phyloP scores from a whole-genome alignment of 805 yeast species.

The Pichia thaimueangensis region DNA sequence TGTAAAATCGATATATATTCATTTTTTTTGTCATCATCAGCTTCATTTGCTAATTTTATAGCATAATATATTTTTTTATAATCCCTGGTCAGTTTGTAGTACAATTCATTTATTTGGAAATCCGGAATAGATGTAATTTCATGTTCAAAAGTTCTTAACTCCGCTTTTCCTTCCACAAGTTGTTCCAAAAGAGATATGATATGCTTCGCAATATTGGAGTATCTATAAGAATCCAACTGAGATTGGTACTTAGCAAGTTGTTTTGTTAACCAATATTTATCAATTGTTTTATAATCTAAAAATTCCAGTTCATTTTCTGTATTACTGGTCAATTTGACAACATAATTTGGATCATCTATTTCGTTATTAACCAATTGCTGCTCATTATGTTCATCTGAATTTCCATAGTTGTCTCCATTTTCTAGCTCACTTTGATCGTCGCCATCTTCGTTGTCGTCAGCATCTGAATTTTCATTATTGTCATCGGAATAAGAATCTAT shows the following conservation, averaged over 20 bases:
- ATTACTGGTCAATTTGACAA: slow-evolving; percentile 14
- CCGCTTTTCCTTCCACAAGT: slow-evolving; percentile 21
- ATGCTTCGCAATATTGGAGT: slow-evolving; percentile 32
- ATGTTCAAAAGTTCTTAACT: slow-evolving; percentile 44
- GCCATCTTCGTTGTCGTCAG: slow-evolving; percentile 26
- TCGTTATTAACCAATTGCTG: slow-evolving; percentile 26
- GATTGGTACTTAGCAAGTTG: slow-evolving; percentile 33
- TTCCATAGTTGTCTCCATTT: slow-evolving; percentile 15
- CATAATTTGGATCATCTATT: slow-evolving; percentile 18
- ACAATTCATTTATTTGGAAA: slow-evolving; percentile 44
- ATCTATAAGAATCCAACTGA: slow-evolving; percentile 34
- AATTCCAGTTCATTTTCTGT: slow-evolving; percentile 10
- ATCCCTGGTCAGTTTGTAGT: slow-evolving; percentile 44
- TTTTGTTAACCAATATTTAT: slow-evolving; percentile 48
- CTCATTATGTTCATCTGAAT: slow-evolving; percentile 7
- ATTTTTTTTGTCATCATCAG: slow-evolving; percentile 29
- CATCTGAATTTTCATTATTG: slow-evolving; percentile 27
- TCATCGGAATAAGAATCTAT: slow-evolving; percentile 35
- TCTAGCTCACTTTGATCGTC: slow-evolving; percentile 27
- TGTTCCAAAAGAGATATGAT: slow-evolving; percentile 37
- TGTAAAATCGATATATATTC: slow-evolving; percentile 40
- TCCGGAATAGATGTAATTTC: slow-evolving; percentile 49
- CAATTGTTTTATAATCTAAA: slow-evolving; percentile 17
- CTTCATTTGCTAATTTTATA: slow-evolving; percentile 17
- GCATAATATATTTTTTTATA: slow-evolving; percentile 26